Evolutionary conservation across 441 rosid genomes (phyloP).

Genomic region (Populus tomentosa): DNA sequence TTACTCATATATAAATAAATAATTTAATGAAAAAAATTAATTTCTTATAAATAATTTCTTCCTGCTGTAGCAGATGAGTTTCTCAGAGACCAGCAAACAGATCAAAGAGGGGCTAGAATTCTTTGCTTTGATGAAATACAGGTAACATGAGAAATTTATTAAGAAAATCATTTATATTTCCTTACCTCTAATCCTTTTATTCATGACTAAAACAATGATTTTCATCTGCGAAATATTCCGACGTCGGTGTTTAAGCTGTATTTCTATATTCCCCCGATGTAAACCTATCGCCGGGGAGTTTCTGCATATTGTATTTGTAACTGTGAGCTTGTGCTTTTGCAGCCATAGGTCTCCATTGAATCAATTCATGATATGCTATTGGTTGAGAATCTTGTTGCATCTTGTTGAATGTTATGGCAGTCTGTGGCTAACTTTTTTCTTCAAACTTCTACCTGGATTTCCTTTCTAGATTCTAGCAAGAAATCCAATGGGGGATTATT

Average conservation of each 20-base stretch:
- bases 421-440: background rate
- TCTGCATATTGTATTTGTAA: background rate
- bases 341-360: background rate
- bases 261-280: too few species aligned
- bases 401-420: background rate
- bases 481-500: background rate
- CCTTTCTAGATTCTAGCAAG: background rate
- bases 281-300: too few species aligned
- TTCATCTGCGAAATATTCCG: too few species aligned
- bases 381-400: background rate
- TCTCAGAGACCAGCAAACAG: constrained; percentile 55
- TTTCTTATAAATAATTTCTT: constrained; percentile 31
- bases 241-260: too few species aligned
- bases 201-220: too few species aligned
- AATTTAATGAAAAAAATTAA: too few species aligned
- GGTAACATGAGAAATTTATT: constrained; percentile 33
- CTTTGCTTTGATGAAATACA: constrained; percentile 97
- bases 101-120: constrained; percentile 68
- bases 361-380: background rate
- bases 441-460: background rate
- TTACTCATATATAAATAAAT: too few species aligned
- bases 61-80: constrained; percentile 87
- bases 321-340: background rate
- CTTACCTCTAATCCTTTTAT: background rate
- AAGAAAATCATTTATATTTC: constrained; percentile 4